Evolutionary conservation across 768 basidiomycete species (phyloP).

Genomic region (Suillus placidus): DNA sequence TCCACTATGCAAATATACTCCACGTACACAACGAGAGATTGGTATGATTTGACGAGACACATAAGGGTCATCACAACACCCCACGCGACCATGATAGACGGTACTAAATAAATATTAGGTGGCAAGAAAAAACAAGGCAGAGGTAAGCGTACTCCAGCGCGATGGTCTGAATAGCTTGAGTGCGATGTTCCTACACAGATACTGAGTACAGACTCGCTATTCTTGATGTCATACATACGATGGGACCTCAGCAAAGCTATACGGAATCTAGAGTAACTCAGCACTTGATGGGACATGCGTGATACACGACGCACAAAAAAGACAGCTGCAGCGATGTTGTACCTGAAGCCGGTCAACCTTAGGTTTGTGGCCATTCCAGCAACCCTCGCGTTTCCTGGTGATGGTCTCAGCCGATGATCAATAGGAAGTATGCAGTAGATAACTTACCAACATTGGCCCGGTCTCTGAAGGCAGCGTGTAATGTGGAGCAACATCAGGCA

Average conservation of each 20-base stretch:
- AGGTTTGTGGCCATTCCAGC: constrained; percentile 47
- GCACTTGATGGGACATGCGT: neutral
- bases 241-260: constrained; percentile 41
- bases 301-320: constrained; percentile 33
- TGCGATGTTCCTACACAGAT: constrained; percentile 37
- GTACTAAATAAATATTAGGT: constrained; percentile 35
- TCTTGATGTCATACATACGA: constrained; percentile 31
- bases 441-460: constrained; percentile 47
- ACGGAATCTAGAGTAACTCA: constrained; percentile 31
- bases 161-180: constrained; percentile 40
- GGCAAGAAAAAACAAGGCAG: neutral
- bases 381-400: constrained; percentile 44
- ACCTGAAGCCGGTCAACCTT: constrained; percentile 35
- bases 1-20: neutral
- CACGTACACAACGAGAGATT: constrained; percentile 36
- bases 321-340: constrained; percentile 42
- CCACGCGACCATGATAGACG: constrained; percentile 44
- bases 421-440: neutral
- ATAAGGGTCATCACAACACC: constrained; percentile 42
- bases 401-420: neutral
- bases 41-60: constrained; percentile 38
- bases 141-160: constrained; percentile 34
- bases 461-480: constrained; percentile 34
- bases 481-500: neutral
- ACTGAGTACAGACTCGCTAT: constrained; percentile 8